Base-by-base conservation (phyloP, 495 filamentous ascomycete genomes). In the Aspergillus olivimuriae region DNA sequence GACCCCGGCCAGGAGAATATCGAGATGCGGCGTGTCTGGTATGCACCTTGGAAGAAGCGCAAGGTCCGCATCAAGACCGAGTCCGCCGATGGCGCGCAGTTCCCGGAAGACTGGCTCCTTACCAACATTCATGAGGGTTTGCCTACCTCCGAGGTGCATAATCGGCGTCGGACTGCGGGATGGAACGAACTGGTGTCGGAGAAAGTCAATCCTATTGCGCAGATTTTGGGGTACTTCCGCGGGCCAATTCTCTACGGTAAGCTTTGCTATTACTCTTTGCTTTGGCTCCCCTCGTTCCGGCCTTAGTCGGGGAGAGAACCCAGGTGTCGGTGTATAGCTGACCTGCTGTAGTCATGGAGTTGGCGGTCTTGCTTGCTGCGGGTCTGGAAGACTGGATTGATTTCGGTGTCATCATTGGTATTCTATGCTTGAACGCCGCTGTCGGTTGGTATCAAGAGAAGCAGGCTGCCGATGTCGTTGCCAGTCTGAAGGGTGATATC, bases 381-480 rank as follows among this genome's bases (percentile, higher is more conserved):
- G 85, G 84, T 69, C 72, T 89, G 31, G 56, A 69, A 4, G 85
- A 87, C 59, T 89, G 83, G 83, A 75, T 89, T 47, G 85, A 89
- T 61, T 84, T 88, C 43, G 85, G 85, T 71, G 84, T 89, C 53
- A 89, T 89, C 62, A 82, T 85, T 45, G 85, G 81, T 60, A 88
- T 89, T 51, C 62, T 89, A 21, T 68, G 82, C 50, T 72, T 89
- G 43, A 89, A 89, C 60, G 85, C 85, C 19, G 46, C 68, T 41
- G 84, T 88, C 48, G 84, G 84, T 52, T 89, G 84, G 78, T 89
- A 89, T 55, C 84, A 89, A 55, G 85, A 89, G 60, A 89, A 87
- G 59, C 83, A 87, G 61, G 85, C 85, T 28, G 84, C 83, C 19
- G 85, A 89, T 66, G 82, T 89, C 36, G 85, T 89, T 48, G 83